Evolutionary conservation across 2,329 filamentous ascomycete species (phyloP).

Genomic region (Penicillium sp.): DNA sequence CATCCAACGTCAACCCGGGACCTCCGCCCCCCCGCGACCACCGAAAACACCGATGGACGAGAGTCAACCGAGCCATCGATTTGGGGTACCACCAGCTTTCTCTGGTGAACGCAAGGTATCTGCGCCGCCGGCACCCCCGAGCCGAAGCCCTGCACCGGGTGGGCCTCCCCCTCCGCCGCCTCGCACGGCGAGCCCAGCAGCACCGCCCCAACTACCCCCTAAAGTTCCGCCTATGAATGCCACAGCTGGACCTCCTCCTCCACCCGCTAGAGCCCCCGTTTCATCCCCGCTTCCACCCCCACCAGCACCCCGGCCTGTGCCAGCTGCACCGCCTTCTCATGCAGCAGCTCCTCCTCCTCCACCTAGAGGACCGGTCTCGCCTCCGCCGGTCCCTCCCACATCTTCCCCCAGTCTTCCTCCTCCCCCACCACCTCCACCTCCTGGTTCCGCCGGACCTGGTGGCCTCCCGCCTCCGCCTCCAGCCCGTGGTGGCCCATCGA

Average conservation of each 20-base stretch:
- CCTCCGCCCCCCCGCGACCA: slow-evolving; percentile 68
- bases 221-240: slow-evolving; percentile 40
- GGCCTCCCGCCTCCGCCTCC: slow-evolving; percentile 42
- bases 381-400: slow-evolving; percentile 30
- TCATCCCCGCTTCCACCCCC: slow-evolving; percentile 47
- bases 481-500: slow-evolving; percentile 22
- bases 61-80: slow-evolving; percentile 57
- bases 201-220: slow-evolving; percentile 52
- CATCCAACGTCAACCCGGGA: slow-evolving; percentile 53
- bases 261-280: slow-evolving; percentile 47
- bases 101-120: slow-evolving; percentile 61
- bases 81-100: slow-evolving; percentile 79
- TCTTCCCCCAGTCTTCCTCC: slow-evolving; percentile 41
- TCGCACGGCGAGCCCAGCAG: slow-evolving; percentile 45
- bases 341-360: slow-evolving; percentile 47
- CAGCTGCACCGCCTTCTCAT: slow-evolving; percentile 33
- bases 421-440: slow-evolving; percentile 35
- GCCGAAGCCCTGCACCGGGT: slow-evolving; percentile 56
- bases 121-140: slow-evolving; percentile 71
- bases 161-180: slow-evolving; percentile 68
- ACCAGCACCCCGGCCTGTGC: slow-evolving; percentile 21
- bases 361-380: slow-evolving; percentile 34
- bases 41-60: slow-evolving; percentile 72
- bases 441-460: slow-evolving; percentile 27
- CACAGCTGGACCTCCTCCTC: slow-evolving; percentile 57